Evolutionary conservation across 306 rosid species (phyloP), one percentile per base, ranked within the genome.

Genomic region (Lathyrus aphaca): DNA sequence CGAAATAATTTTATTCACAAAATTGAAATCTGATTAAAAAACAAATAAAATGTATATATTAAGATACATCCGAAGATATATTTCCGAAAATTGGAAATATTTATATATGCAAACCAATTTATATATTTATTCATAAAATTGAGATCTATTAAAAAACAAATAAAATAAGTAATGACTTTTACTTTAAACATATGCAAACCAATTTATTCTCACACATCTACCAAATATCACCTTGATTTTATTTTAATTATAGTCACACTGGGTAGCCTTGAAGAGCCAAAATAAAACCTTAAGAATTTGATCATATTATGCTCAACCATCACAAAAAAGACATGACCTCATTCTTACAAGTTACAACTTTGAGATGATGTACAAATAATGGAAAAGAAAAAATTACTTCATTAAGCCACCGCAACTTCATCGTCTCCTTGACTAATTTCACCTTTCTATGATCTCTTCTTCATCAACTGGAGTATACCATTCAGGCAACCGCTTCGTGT

Each of bases 381-480:
- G 54, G 17, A 42, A 48, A 66, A 71, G 6, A 59, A 15, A 61
- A 56, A 43, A 63, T 50, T 66, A 29, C 39, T 58, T 60, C 64
- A 48, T 46, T 38, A 11, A 63, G 51, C 16, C 12, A 13, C 18
- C 18, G 16, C 10, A 49, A 19, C 19, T 10, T 21, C 18, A 18
- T 19, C 8, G 0, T 4, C 8, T 25, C 17, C 42, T 58, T 23
- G 32, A 23, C 64, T 66, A 82, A 72, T 86, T 75, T 87, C 88
- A 88, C 70, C 77, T 84, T 79, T 86, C 84, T 59, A 54, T 29
- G 49, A 82, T 88, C 73, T 90, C 98, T 70, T 88, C 97, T 76
- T 88, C 96, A 29, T 93, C 91, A 17, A 90, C 93, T 0, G 96
- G 89, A 71, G 80, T 73, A 72, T 88, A 93, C 96, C 98, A 93